Conservation (phyloP, 805 yeast genomes). For the Limtongozyma cylindracea region DNA sequence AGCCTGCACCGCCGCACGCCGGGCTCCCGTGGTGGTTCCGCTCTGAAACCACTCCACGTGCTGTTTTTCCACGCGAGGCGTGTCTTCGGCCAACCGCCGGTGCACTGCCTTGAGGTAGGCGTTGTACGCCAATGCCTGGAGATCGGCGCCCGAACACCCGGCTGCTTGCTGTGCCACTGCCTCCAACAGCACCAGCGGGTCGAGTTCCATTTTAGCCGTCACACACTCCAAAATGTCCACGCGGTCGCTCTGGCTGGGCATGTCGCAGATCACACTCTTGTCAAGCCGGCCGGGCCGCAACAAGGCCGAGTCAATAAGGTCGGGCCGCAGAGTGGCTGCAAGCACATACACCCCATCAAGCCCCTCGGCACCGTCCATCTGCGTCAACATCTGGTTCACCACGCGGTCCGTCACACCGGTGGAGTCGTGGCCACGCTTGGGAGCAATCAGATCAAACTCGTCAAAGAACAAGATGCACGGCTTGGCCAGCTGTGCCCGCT, state of each 20-base stretch:
- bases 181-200: slow-evolving; percentile 20
- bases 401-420: slow-evolving; percentile 97
- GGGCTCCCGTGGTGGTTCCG: slow-evolving; percentile 3
- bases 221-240: slow-evolving; percentile 42
- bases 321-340: slow-evolving; percentile 94
- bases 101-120: slow-evolving; percentile 79
- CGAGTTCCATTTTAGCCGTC: slow-evolving; percentile 32
- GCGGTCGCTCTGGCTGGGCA: slow-evolving; percentile 54
- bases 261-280: slow-evolving; percentile 71
- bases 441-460: slow-evolving; percentile 93
- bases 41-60: too few species aligned
- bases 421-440: slow-evolving; percentile 93
- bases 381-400: slow-evolving; percentile 89
- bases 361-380: slow-evolving; percentile 99
- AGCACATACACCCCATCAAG: slow-evolving; percentile 88
- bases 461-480: slow-evolving; percentile 88
- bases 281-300: slow-evolving; percentile 92
- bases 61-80: too few species aligned
- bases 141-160: slow-evolving; percentile 86
- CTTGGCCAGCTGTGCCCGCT: slow-evolving; percentile 82
- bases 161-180: slow-evolving; percentile 31
- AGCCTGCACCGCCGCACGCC: too few species aligned
- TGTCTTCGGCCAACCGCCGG: slow-evolving; percentile 7
- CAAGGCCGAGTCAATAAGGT: slow-evolving; percentile 81
- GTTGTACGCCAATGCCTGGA: slow-evolving; percentile 79